These are phyloP conservation scores for Globisporangium barbulae DNA, from an alignment of 352 stramenopile species.

Conservation along the genomic window DNA sequence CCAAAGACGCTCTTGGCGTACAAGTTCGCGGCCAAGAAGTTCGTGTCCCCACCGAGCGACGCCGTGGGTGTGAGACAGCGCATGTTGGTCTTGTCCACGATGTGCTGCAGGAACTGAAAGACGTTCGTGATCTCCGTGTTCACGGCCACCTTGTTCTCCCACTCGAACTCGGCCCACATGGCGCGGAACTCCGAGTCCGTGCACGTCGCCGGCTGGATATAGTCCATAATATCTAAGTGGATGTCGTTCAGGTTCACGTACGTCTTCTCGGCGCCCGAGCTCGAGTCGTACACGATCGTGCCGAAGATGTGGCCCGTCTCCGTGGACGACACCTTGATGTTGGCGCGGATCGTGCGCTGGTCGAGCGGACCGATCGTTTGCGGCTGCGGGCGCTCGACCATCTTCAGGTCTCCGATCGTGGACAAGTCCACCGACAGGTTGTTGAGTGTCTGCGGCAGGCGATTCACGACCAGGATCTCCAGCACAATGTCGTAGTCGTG, in stretches of 20 bases:
- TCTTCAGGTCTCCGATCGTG: slow-evolving; percentile 99
- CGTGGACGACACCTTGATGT: slow-evolving; percentile 99
- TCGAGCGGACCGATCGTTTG: slow-evolving; percentile 98
- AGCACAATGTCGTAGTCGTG: slow-evolving; percentile 99
- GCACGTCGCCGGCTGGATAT: slow-evolving; percentile 96
- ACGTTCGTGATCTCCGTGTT: slow-evolving; percentile 97
- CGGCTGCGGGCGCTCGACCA: slow-evolving; percentile 97
- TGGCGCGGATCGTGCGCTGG: slow-evolving; percentile 95
- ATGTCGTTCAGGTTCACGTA: slow-evolving; percentile 99
- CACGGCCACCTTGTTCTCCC: slow-evolving; percentile 99
- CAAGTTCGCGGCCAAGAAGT: slow-evolving; percentile 93
- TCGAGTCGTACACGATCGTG: slow-evolving; percentile 99
- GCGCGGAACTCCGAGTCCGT: slow-evolving; percentile 96
- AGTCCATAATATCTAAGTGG: slow-evolving; percentile 99
- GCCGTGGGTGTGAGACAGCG: slow-evolving; percentile 96
- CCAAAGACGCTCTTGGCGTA: slow-evolving; percentile 93
- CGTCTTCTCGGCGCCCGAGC: slow-evolving; percentile 94
- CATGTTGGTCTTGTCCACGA: slow-evolving; percentile 99
- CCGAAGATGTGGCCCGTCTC: slow-evolving; percentile 99
- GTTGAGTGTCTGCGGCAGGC: slow-evolving; percentile 96
- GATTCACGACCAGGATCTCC: slow-evolving; percentile 99
- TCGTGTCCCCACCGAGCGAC: slow-evolving; percentile 86
- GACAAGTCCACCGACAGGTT: slow-evolving; percentile 99
- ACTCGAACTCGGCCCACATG: slow-evolving; percentile 99
- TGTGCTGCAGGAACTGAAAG: slow-evolving; percentile 97